A percentile compares a stretch with the other conserved stretches of the same genome.
Evolutionary conservation across 176 grass and related monocot species (phyloP).

Genomic region (Secale cereale): DNA sequence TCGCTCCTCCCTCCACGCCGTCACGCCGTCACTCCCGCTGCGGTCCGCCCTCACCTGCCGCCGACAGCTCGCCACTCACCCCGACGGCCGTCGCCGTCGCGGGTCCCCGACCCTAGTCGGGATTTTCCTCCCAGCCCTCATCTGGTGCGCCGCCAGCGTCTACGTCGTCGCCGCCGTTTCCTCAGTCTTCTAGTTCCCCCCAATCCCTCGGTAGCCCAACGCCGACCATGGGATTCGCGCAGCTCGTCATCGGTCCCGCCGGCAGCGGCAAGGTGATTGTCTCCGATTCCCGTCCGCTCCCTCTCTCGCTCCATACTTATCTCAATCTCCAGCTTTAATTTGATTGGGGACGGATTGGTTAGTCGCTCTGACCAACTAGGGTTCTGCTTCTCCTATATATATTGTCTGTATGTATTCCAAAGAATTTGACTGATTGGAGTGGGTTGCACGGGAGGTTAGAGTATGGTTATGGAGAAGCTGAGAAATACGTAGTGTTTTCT

Average conservation of each 20-base stretch:
- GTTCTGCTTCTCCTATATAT: not conserved
- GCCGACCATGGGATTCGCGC: conserved; percentile 77
- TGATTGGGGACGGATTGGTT: not conserved
- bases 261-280: conserved; percentile 82
- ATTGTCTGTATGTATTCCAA: not conserved
- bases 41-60: too few species aligned
- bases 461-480: not conserved
- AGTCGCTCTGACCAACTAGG: not conserved
- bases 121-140: too few species aligned
- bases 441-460: not conserved
- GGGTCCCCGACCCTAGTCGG: too few species aligned
- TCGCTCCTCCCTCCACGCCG: too few species aligned
- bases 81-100: too few species aligned
- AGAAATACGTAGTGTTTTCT: not conserved
- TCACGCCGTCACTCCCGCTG: too few species aligned
- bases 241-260: conserved; percentile 93
- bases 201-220: not conserved
- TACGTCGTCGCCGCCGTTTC: conserved; percentile 49
- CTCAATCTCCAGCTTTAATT: not conserved
- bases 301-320: not conserved
- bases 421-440: not conserved
- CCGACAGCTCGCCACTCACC: too few species aligned
- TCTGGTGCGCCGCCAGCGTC: too few species aligned
- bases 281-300: not conserved
- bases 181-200: not conserved